Conservation (phyloP, 805 yeast genomes). For the Jamesozyma piceae region DNA sequence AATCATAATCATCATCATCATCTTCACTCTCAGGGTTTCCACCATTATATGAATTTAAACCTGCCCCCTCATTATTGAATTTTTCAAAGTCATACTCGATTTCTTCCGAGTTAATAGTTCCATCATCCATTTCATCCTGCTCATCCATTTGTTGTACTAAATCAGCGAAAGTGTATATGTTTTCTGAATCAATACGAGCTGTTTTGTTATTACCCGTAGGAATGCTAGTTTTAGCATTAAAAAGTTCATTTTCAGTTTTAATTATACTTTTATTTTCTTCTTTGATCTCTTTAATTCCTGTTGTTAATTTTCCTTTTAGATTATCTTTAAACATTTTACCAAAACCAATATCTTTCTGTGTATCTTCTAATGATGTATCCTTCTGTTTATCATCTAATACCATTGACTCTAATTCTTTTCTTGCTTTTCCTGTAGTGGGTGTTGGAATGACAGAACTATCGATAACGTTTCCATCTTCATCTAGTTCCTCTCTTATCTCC, state of each 20-base stretch:
- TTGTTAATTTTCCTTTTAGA: conserved; percentile 9
- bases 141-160: conserved; percentile 26
- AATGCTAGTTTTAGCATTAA: no score
- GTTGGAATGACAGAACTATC: conserved; percentile 37
- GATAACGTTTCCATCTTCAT: conserved; percentile 70
- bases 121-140: conserved; percentile 24
- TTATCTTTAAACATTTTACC: conserved; percentile 8
- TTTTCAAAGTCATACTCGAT: conserved; percentile 19
- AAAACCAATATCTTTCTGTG: neutral
- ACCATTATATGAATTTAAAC: conserved; percentile 8
- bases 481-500: conserved; percentile 79
- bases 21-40: conserved; percentile 15
- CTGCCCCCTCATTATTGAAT: conserved; percentile 5
- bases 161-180: conserved; percentile 29
- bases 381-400: conserved; percentile 2
- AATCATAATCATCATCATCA: conserved; percentile 11
- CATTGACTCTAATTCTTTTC: conserved; percentile 9
- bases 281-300: neutral
- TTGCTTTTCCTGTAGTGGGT: conserved; percentile 7
- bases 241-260: neutral
- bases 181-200: conserved; percentile 15
- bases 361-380: conserved; percentile 4
- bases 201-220: no score
- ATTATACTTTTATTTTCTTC: neutral
- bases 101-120: conserved; percentile 13